These are phyloP conservation scores for Lipomyces japonicus DNA, from an alignment of 805 yeast species.

Conservation along the genomic window DNA sequence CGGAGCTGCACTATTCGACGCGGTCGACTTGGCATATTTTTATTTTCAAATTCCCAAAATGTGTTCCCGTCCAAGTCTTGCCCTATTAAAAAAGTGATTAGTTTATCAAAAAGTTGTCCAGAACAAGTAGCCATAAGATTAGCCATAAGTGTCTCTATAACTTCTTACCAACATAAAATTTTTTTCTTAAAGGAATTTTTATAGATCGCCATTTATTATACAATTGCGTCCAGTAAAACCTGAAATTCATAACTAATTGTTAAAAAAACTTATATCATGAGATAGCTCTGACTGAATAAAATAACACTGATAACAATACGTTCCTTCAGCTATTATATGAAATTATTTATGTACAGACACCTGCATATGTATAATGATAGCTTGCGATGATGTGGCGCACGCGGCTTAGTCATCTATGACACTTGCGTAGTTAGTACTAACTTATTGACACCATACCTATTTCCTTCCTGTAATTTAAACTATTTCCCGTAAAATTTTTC, in stretches of 20 bases:
- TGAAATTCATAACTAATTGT: not conserved
- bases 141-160: not conserved
- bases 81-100: constrained; percentile 37
- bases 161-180: constrained; percentile 24
- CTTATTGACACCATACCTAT: no score
- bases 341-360: not conserved
- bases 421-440: no score
- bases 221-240: not conserved
- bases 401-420: not conserved
- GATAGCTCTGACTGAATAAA: not conserved
- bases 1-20: constrained; percentile 63
- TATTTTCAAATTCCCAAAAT: constrained; percentile 73
- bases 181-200: constrained; percentile 4
- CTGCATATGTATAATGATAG: not conserved
- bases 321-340: not conserved
- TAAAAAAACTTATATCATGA: not conserved
- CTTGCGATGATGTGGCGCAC: not conserved
- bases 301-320: no score
- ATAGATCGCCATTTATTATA: constrained; percentile 11
- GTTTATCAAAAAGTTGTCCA: constrained; percentile 1
- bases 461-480: no score
- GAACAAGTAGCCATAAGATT: not conserved
- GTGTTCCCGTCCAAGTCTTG: constrained; percentile 82
- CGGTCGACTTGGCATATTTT: constrained; percentile 48
- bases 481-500: no score